Percentiles rank a stretch among this genome's conserved stretches.
Conservation (phyloP, 1,139 yeast species). For the Debaryomycetaceae sp. region DNA sequence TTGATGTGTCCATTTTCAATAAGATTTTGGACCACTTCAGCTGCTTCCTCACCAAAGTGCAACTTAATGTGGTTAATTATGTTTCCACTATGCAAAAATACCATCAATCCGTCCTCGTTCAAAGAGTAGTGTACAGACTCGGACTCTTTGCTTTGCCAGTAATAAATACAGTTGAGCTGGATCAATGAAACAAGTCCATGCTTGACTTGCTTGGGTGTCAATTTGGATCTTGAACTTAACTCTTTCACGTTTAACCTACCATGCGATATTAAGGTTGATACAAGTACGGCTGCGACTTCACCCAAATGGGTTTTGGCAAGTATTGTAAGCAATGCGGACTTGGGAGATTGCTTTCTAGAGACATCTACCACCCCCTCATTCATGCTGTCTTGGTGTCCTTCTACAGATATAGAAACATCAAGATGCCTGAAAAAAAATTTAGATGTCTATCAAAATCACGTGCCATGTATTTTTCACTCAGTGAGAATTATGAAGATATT, state of each 20-base stretch:
- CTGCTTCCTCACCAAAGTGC: constrained; percentile 43
- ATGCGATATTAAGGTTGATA: constrained; percentile 53
- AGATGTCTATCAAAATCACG: not conserved
- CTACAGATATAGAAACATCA: not conserved
- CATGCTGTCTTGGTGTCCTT: constrained; percentile 7
- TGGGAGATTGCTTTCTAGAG: constrained; percentile 55
- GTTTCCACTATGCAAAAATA: constrained; percentile 74
- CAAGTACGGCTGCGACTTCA: constrained; percentile 56
- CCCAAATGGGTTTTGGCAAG: constrained; percentile 58
- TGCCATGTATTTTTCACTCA: not conserved
- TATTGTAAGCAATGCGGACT: constrained; percentile 53
- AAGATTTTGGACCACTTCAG: constrained; percentile 73
- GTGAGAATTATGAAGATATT: not conserved
- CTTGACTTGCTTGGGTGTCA: constrained; percentile 46
- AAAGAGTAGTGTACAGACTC: constrained; percentile 52
- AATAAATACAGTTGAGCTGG: constrained; percentile 61
- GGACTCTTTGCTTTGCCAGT: constrained; percentile 44
- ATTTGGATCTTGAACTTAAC: constrained; percentile 34
- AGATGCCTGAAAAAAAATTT: not conserved
- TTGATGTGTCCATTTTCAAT: constrained; percentile 62
- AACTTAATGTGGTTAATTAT: constrained; percentile 53
- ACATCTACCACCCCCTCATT: constrained; percentile 16
- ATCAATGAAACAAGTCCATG: constrained; percentile 60
- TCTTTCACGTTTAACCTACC: constrained; percentile 56
- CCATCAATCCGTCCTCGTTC: constrained; percentile 61